Evolutionary conservation across 2,329 filamentous ascomycete genomes (phyloP).

Genomic region (Neobulgaria alba): DNA sequence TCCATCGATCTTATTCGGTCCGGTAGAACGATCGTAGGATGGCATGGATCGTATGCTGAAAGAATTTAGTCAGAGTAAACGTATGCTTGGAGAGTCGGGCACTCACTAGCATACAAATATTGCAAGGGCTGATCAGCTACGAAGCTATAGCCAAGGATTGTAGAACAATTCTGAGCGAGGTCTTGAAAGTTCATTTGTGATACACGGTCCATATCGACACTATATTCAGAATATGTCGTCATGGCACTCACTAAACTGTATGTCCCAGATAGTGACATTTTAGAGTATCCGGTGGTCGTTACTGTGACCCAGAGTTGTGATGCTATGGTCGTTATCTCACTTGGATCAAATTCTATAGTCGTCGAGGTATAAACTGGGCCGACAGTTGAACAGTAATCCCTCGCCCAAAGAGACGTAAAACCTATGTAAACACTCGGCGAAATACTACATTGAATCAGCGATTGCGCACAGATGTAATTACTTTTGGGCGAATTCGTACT

Average conservation of each 20-base stretch:
- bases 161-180: constrained; percentile 2
- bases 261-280: too few relatives aligned
- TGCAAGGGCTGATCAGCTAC: not conserved
- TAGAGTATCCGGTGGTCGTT: too few relatives aligned
- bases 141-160: constrained; percentile 1
- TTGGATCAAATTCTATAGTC: constrained; percentile 2
- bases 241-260: too few relatives aligned
- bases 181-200: not conserved
- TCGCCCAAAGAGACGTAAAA: constrained; percentile 2
- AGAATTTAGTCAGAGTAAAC: too few relatives aligned
- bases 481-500: not conserved
- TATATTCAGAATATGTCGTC: too few relatives aligned
- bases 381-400: constrained; percentile 1
- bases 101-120: not conserved
- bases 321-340: not conserved
- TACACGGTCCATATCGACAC: not conserved
- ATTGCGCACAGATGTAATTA: not conserved
- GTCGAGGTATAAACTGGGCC: constrained; percentile 1
- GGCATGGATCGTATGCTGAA: constrained; percentile 2
- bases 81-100: not conserved
- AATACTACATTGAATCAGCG: not conserved
- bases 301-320: too few relatives aligned
- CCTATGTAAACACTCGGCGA: constrained; percentile 3
- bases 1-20: not conserved
- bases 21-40: constrained; percentile 1